phyloP scores from a whole-genome alignment of 164 flowering plant species.

The Paratinospora sagittata region DNA sequence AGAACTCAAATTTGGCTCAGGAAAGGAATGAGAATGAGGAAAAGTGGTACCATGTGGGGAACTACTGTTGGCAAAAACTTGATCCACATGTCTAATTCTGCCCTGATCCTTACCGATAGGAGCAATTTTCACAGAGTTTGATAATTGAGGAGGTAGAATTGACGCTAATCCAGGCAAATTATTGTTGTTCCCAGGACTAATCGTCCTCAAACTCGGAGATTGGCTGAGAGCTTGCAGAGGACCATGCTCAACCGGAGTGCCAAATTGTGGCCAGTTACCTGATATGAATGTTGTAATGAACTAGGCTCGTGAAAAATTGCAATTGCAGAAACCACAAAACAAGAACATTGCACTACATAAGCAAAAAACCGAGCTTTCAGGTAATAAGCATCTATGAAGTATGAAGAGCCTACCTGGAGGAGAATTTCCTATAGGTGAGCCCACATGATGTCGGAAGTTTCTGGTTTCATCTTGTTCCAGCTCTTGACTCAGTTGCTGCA shows the following conservation, averaged over 20 bases:
- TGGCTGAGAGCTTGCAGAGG: slow-evolving; percentile 47
- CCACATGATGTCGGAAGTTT: slow-evolving; percentile 51
- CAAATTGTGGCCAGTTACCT: slow-evolving; percentile 75
- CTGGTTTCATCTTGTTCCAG: slow-evolving; percentile 71
- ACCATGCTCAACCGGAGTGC: slow-evolving; percentile 60
- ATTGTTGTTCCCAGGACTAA: slow-evolving; percentile 51
- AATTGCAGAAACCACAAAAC: not conserved
- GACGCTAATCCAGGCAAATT: slow-evolving; percentile 69
- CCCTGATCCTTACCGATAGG: slow-evolving; percentile 70
- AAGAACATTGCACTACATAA: not conserved
- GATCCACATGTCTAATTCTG: slow-evolving; percentile 40
- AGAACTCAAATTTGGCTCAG: slow-evolving; percentile 45
- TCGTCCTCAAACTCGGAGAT: slow-evolving; percentile 47
- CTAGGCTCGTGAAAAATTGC: not conserved
- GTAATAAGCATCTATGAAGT: not conserved
- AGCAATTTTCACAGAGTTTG: slow-evolving; percentile 55
- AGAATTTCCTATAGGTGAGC: slow-evolving; percentile 78
- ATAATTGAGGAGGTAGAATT: slow-evolving; percentile 45
- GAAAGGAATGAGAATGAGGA: slow-evolving; percentile 62
- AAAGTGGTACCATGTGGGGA: slow-evolving; percentile 32
- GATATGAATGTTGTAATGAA: slow-evolving; percentile 14
- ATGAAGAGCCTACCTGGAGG: slow-evolving; percentile 60
- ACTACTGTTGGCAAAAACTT: slow-evolving; percentile 28
- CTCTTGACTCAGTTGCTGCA: slow-evolving; percentile 80
- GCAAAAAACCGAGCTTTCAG: not conserved